Evolutionary conservation across 345 rosid genomes (phyloP).

Genomic region (Hibiscus syriacus): DNA sequence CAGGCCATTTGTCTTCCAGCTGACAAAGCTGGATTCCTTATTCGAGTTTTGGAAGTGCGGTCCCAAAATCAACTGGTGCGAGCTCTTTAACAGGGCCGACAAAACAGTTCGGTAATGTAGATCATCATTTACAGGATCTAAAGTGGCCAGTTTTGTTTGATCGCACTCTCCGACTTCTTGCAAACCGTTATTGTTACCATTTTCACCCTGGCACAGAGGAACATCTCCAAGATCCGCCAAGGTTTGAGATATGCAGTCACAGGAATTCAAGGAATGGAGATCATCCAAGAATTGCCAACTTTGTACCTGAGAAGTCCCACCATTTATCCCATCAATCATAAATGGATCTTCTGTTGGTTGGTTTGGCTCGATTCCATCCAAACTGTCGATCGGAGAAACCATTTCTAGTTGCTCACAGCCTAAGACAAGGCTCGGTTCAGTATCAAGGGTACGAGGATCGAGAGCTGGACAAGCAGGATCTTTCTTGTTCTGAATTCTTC

Average conservation of each 20-base stretch:
- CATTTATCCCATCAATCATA: constrained; percentile 45
- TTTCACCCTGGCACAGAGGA: constrained; percentile 28
- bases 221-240: constrained; percentile 37
- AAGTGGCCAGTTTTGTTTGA: constrained; percentile 21
- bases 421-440: constrained; percentile 28
- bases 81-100: constrained; percentile 54
- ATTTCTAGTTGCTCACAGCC: constrained; percentile 33
- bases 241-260: constrained; percentile 68
- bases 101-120: constrained; percentile 60
- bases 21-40: constrained; percentile 47
- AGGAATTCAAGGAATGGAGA: constrained; percentile 52
- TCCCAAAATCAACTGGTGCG: constrained; percentile 50
- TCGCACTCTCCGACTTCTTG: constrained; percentile 37
- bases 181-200: constrained; percentile 18
- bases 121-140: constrained; percentile 34
- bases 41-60: constrained; percentile 34
- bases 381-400: constrained; percentile 39
- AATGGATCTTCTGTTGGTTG: constrained; percentile 44
- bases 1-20: constrained; percentile 48
- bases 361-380: constrained; percentile 34
- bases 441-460: constrained; percentile 23
- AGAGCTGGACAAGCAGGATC: constrained; percentile 21
- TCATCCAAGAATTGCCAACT: constrained; percentile 68
- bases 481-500: constrained; percentile 16
- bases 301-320: constrained; percentile 60